Conservation (phyloP, 2,329 filamentous ascomycete genomes). For the Chrysoporthe austroafricana region DNA sequence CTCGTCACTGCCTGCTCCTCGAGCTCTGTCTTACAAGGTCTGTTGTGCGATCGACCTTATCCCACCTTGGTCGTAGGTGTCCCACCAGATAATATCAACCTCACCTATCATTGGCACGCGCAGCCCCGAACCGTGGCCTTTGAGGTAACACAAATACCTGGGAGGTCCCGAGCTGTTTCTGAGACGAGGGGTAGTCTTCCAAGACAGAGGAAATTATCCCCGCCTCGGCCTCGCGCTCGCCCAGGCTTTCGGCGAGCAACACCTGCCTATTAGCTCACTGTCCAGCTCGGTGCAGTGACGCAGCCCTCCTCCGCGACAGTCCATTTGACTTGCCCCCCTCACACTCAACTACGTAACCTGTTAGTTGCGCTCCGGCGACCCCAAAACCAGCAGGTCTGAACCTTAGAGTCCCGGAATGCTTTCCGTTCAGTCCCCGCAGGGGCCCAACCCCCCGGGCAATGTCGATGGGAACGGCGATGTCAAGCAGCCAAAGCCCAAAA, state of each 20-base stretch:
- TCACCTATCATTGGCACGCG: conserved; percentile 17
- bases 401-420: conserved; percentile 45
- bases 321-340: conserved; percentile 10
- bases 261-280: conserved; percentile 15
- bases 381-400: conserved; percentile 16
- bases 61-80: conserved; percentile 12
- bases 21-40: neutral
- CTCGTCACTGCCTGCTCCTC: conserved; percentile 6
- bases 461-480: conserved; percentile 54
- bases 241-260: conserved; percentile 5
- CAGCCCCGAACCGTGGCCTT: conserved; percentile 7
- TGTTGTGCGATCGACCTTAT: conserved; percentile 12
- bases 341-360: conserved; percentile 19
- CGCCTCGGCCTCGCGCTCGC: conserved; percentile 15
- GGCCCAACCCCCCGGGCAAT: conserved; percentile 42
- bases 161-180: neutral
- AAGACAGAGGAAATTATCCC: conserved; percentile 17
- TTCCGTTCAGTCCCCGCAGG: conserved; percentile 57
- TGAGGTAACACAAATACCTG: conserved; percentile 2
- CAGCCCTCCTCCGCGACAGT: conserved; percentile 5
- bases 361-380: conserved; percentile 15
- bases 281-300: conserved; percentile 12
- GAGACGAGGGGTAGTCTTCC: conserved; percentile 16
- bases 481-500: conserved; percentile 64
- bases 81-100: conserved; percentile 14